phyloP scores from a whole-genome alignment of 352 stramenopile species.

The Pythium phragmitis region DNA sequence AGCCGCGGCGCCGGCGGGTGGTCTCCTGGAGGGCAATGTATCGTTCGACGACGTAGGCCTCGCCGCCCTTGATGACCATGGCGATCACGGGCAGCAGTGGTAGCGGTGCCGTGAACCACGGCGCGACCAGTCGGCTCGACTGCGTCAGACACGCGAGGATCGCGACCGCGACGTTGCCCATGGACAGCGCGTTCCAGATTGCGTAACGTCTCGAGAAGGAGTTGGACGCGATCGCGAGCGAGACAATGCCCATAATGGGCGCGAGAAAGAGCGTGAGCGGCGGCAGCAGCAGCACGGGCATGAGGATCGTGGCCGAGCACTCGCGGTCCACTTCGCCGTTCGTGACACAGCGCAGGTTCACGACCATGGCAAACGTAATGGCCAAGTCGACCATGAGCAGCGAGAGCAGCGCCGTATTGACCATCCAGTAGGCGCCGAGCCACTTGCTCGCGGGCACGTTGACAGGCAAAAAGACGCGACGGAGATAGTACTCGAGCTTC shows the following conservation, averaged over 20 bases:
- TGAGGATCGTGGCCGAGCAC: conserved; percentile 71
- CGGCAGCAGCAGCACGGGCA: conserved; percentile 66
- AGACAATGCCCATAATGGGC: conserved; percentile 74
- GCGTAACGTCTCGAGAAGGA: conserved; percentile 70
- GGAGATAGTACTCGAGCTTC: conserved; percentile 45
- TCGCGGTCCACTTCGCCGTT: conserved; percentile 66
- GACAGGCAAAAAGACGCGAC: conserved; percentile 45
- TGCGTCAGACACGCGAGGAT: conserved; percentile 63
- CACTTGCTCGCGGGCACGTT: conserved; percentile 58
- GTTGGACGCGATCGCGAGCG: conserved; percentile 65
- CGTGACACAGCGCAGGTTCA: conserved; percentile 79
- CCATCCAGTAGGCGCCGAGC: conserved; percentile 63
- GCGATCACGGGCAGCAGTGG: conserved; percentile 67
- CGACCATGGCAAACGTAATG: conserved; percentile 78
- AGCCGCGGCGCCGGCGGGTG: conserved; percentile 64
- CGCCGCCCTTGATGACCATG: conserved; percentile 62
- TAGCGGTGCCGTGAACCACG: conserved; percentile 76
- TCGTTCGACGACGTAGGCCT: conserved; percentile 67
- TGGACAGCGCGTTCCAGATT: conserved; percentile 81
- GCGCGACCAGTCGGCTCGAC: conserved; percentile 67
- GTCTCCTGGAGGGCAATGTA: conserved; percentile 84
- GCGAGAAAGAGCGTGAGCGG: conserved; percentile 70
- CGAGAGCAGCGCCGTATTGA: conserved; percentile 57
- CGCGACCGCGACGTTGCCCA: conserved; percentile 67
- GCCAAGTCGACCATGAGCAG: conserved; percentile 76